These are phyloP conservation scores for Myxozyma nipponensis DNA, from an alignment of 805 yeast species.

Conservation along the genomic window DNA sequence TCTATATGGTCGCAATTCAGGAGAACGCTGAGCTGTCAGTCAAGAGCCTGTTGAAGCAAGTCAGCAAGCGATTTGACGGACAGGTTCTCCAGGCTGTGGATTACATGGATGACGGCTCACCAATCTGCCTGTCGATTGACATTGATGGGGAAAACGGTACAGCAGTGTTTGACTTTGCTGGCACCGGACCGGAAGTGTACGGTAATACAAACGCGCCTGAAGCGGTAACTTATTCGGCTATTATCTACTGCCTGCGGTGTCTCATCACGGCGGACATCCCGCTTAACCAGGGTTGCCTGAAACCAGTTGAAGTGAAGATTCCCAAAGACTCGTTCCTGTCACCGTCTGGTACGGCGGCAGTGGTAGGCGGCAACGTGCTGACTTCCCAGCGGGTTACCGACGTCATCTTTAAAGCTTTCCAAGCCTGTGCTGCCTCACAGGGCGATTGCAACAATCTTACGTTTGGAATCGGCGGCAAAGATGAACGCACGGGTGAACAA, in stretches of 20 bases:
- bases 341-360: constrained; percentile 84
- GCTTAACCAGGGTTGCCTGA: constrained; percentile 85
- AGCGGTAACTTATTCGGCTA: constrained; percentile 85
- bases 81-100: constrained; percentile 52
- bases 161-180: constrained; percentile 77
- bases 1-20: constrained; percentile 80
- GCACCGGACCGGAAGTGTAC: constrained; percentile 81
- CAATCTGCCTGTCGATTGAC: constrained; percentile 53
- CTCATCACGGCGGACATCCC: constrained; percentile 86
- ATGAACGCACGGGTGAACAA: constrained; percentile 38
- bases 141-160: constrained; percentile 50
- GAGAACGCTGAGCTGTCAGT: constrained; percentile 73
- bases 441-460: constrained; percentile 94
- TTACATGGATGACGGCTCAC: constrained; percentile 77
- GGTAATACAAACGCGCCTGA: constrained; percentile 91
- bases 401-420: constrained; percentile 78
- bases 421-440: constrained; percentile 91
- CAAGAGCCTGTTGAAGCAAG: constrained; percentile 47
- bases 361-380: constrained; percentile 91
- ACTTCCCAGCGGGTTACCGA: constrained; percentile 93
- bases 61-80: constrained; percentile 41
- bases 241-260: constrained; percentile 80
- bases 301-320: constrained; percentile 65
- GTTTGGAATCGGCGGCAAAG: constrained; percentile 74
- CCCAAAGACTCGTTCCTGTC: constrained; percentile 63